A percentile compares a stretch with the other conserved stretches of the same genome.
phyloP scores from a whole-genome alignment of 2,329 filamentous ascomycete genomes.

The Cadophora malorum region DNA sequence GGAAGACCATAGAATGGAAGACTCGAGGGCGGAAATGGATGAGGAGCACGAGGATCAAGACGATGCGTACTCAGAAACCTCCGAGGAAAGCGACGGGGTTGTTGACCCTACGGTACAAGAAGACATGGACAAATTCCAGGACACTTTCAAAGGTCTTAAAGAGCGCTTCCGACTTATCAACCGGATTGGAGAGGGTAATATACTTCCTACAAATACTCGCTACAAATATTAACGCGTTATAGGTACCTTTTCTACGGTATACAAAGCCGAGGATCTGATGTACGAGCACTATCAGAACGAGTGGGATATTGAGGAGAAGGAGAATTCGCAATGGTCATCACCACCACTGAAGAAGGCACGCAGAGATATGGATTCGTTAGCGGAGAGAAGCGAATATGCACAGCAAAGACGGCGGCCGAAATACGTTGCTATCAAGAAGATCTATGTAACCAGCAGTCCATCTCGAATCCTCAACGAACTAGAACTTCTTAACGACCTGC shows the following conservation, averaged over 20 bases:
- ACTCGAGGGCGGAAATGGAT: conserved; percentile 47
- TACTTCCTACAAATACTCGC: neutral
- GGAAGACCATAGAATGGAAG: conserved; percentile 48
- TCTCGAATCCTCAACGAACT: conserved; percentile 94
- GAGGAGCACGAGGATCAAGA: conserved; percentile 41
- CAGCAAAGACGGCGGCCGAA: conserved; percentile 61
- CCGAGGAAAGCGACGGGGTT: conserved; percentile 63
- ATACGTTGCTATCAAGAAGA: conserved; percentile 98
- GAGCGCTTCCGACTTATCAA: conserved; percentile 90
- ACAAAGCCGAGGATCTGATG: conserved; percentile 93
- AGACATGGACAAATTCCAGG: conserved; percentile 86
- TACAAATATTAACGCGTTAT: conserved; percentile 31
- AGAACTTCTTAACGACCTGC: conserved; percentile 87
- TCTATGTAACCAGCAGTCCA: conserved; percentile 97
- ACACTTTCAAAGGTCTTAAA: conserved; percentile 82
- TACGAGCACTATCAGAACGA: conserved; percentile 85
- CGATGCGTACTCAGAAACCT: conserved; percentile 51
- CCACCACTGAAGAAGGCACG: conserved; percentile 64
- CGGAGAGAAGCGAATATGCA: conserved; percentile 40
- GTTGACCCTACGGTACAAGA: conserved; percentile 75
- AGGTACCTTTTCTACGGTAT: conserved; percentile 98
- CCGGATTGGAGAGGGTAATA: conserved; percentile 89
- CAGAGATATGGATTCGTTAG: conserved; percentile 46
- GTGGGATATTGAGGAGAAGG: conserved; percentile 78
- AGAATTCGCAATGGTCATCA: conserved; percentile 71